Evolutionary conservation across 2,329 filamentous ascomycete species (phyloP), one percentile per base, ranked within the genome.

Genomic region (Alternaria hordeiaustralica): DNA sequence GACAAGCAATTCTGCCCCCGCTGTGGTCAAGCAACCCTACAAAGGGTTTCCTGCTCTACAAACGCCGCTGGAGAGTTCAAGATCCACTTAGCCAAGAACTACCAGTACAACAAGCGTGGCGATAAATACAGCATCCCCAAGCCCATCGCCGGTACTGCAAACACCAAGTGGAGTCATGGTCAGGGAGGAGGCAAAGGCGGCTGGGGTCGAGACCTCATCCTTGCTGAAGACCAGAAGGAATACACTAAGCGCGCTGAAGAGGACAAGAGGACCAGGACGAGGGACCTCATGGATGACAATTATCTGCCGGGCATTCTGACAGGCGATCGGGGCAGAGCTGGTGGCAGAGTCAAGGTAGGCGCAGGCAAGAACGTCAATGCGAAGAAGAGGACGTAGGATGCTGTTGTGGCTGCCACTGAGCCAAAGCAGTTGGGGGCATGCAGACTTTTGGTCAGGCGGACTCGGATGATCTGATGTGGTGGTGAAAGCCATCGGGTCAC

Each of bases 151-250:
- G 96, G 96, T 3, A 90, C 88, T 13, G 82, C 94, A 7, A 97
- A 89, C 79, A 94, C 93, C 50, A 93, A 94, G 79, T 85, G 82
- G 80, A 87, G 83, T 25, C 55, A 50, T 58, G 82, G 87, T 9
- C 85, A 84, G 46, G 89, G 88, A 2, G 94, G 93, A 45, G 95
- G 95, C 1, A 92, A 96, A 81, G 88, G 90, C 45, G 93, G 93
- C 15, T 98, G 96, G 93, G 95, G 94, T 10, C 87, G 87, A 44
- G 89, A 90, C 36, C 83, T 99, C 68, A 92, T 99, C 58, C 83
- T 99, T 10, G 89, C 94, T 0, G 95, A 97, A 82, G 96, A 99
- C 78, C 96, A 99, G 84, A 97, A 97, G 83, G 96, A 99, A 83
- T 98, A 92, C 79, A 79, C 87, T 45, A 84, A 87, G 67, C 89